phyloP scores from a whole-genome alignment of 352 stramenopile genomes.

The Phytophthora citrophthora region DNA sequence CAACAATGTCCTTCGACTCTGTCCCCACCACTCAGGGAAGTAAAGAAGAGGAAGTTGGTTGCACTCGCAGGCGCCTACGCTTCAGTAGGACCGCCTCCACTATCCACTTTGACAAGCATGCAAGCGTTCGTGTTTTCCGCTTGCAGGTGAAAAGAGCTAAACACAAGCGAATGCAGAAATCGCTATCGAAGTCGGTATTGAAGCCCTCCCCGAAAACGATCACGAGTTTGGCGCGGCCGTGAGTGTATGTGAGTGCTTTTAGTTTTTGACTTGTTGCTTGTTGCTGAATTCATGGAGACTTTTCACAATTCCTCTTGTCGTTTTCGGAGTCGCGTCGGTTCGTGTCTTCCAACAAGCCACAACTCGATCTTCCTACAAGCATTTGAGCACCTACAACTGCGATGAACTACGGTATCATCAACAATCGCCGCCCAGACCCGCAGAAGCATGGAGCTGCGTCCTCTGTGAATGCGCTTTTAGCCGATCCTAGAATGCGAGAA shows the following conservation, averaged over 20 bases:
- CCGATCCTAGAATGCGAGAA: conserved; percentile 70
- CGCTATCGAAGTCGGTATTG: conserved; percentile 6
- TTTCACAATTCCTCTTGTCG: not conserved
- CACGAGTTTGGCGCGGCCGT: not conserved
- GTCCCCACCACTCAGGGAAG: conserved; percentile 8
- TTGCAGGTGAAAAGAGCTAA: not conserved
- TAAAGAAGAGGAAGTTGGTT: not conserved
- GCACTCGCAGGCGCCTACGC: not conserved
- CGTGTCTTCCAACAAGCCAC: conserved; percentile 10
- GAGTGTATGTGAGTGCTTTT: not conserved
- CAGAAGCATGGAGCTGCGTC: conserved; percentile 25
- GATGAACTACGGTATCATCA: conserved; percentile 90
- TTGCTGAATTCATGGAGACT: no score
- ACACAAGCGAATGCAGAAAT: conserved; percentile 12
- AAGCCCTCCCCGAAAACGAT: not conserved
- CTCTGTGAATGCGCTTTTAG: conserved; percentile 46
- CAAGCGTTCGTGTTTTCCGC: conserved; percentile 13
- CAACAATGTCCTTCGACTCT: not conserved
- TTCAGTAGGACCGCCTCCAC: conserved; percentile 16
- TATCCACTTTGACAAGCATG: not conserved
- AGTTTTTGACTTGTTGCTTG: no score
- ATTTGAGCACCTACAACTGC: not conserved
- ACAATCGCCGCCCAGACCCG: conserved; percentile 65
- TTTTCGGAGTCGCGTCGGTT: conserved; percentile 25
- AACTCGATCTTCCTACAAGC: conserved; percentile 22